phyloP scores from a whole-genome alignment of 441 rosid species.

The Hura crepitans region DNA sequence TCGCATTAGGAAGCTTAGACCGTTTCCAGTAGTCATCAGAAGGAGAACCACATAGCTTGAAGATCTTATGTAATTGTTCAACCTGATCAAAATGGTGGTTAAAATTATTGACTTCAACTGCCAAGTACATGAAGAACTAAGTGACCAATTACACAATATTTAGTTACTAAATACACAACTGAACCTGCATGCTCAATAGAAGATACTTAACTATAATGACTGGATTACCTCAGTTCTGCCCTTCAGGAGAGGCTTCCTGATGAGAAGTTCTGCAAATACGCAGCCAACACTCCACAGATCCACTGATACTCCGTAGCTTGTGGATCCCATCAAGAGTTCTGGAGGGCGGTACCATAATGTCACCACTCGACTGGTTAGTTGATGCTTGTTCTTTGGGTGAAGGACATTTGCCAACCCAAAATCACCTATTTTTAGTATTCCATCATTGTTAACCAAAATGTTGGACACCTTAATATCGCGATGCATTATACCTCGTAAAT shows the following conservation, averaged over 20 bases:
- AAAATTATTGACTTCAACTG: neutral
- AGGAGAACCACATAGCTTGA: conserved; percentile 90
- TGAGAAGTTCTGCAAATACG: conserved; percentile 69
- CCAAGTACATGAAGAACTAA: neutral
- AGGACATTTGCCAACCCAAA: conserved; percentile 78
- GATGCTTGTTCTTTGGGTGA: conserved; percentile 42
- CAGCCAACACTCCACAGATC: conserved; percentile 96
- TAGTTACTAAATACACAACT: neutral
- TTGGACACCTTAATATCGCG: conserved; percentile 81
- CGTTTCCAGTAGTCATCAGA: conserved; percentile 71
- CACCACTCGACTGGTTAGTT: conserved; percentile 82
- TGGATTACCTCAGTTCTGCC: conserved; percentile 80
- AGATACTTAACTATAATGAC: neutral
- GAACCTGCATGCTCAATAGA: neutral
- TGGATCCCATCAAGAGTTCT: conserved; percentile 91
- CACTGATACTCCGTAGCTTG: conserved; percentile 64
- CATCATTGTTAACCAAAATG: conserved; percentile 76
- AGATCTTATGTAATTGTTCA: conserved; percentile 87
- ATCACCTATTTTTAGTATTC: conserved; percentile 70
- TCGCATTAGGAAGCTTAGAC: conserved; percentile 53
- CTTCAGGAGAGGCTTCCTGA: conserved; percentile 70
- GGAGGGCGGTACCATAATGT: conserved; percentile 96
- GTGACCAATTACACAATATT: neutral
- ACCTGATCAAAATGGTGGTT: conserved; percentile 45
- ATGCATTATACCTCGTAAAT: conserved; percentile 69